These are phyloP conservation scores for Elaeis oleifera DNA, from an alignment of 202 grass and related monocot species.

Conservation along the genomic window DNA sequence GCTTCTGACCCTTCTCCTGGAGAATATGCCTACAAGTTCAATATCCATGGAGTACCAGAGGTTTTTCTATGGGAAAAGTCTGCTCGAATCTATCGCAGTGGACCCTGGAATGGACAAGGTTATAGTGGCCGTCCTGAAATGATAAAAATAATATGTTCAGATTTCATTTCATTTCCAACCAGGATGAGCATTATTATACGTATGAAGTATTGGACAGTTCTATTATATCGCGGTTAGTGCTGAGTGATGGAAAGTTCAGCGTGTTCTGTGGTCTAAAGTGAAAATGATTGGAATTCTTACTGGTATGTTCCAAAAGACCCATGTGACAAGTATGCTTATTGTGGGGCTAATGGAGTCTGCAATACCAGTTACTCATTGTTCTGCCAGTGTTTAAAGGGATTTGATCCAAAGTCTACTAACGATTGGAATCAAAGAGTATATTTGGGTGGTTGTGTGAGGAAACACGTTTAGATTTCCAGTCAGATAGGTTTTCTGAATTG, in stretches of 20 bases:
- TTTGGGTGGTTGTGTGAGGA: conserved; percentile 4
- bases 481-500: conserved; percentile 4
- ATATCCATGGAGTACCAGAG: background rate
- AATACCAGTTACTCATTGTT: background rate
- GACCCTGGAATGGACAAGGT: background rate
- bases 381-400: conserved; percentile 6
- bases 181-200: background rate
- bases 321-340: background rate
- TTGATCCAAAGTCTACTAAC: background rate
- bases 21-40: background rate
- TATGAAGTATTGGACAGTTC: background rate
- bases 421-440: background rate
- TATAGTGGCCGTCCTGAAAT: background rate
- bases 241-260: background rate
- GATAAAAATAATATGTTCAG: background rate
- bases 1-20: conserved; percentile 4
- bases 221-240: too few species aligned
- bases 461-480: background rate
- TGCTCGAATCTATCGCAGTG: background rate
- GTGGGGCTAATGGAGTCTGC: background rate
- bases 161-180: background rate
- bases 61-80: background rate
- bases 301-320: background rate
- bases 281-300: background rate
- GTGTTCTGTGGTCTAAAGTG: background rate